These are phyloP conservation scores for Mortierella sp. DNA, from an alignment of 371 early-diverging fungal species.

Conservation along the genomic window DNA sequence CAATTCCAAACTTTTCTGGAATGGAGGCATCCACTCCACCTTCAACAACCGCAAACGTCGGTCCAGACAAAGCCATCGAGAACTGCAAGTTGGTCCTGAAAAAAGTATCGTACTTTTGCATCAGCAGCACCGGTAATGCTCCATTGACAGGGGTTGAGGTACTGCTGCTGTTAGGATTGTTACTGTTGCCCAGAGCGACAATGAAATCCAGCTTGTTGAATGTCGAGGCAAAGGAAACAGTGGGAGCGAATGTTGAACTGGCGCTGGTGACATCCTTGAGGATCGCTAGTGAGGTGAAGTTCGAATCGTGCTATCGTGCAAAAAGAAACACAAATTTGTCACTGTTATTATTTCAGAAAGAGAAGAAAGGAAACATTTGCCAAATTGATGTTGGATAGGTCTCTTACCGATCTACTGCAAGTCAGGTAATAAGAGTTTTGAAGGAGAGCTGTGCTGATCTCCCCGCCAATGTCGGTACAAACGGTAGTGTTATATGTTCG, in stretches of 20 bases:
- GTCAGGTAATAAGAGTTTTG: background rate
- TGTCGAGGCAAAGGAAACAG: background rate
- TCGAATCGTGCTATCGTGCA: background rate
- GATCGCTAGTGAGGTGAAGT: background rate
- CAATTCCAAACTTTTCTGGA: background rate
- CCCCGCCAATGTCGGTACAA: background rate
- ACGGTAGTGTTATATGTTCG: background rate
- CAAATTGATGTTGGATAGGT: too few species aligned
- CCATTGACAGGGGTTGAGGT: background rate
- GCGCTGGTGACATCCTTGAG: background rate
- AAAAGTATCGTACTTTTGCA: background rate
- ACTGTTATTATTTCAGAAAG: too few species aligned
- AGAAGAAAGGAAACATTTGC: too few species aligned
- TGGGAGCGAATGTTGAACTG: background rate
- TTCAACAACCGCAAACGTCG: background rate
- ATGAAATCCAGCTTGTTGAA: background rate
- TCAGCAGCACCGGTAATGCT: background rate
- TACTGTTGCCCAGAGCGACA: background rate
- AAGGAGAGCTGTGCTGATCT: background rate
- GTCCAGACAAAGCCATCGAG: background rate
- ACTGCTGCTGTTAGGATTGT: background rate
- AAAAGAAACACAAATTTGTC: background rate
- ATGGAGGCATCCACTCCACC: background rate
- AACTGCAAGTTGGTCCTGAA: background rate
- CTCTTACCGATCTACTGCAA: background rate